These are phyloP conservation scores for Cyclospora cayetanensis DNA, from an alignment of 169 alveolate genomes.

Conservation along the genomic window DNA sequence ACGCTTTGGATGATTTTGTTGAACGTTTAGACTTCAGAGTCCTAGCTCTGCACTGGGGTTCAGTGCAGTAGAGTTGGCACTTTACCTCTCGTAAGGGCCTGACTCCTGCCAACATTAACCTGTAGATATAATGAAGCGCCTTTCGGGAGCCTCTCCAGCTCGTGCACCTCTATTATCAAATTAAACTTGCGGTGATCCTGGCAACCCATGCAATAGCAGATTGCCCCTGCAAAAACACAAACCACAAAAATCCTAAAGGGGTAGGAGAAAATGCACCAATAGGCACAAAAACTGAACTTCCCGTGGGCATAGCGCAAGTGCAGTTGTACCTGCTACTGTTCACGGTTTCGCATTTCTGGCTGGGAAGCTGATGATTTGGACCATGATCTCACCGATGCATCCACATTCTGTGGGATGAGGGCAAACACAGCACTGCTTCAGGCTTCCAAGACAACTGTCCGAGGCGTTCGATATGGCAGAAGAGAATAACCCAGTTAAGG, in stretches of 20 bases:
- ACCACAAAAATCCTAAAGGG: neutral
- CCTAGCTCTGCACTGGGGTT: too few species aligned
- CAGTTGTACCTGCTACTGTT: neutral
- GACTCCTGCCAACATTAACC: constrained; percentile 75
- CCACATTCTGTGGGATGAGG: constrained; percentile 60
- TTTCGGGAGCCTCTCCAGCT: constrained; percentile 59
- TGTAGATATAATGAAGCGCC: constrained; percentile 75
- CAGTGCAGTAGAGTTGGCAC: too few species aligned
- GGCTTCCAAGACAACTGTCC: neutral
- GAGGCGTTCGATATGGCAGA: neutral
- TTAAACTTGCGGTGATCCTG: constrained; percentile 80
- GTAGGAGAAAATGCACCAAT: too few species aligned
- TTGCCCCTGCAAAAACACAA: neutral
- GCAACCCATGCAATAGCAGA: constrained; percentile 37
- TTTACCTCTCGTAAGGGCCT: constrained; percentile 62
- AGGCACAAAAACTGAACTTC: too few species aligned
- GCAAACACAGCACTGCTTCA: neutral
- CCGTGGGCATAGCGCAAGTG: neutral
- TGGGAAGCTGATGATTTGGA: neutral
- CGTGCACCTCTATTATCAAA: constrained; percentile 76
- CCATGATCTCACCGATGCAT: constrained; percentile 18
- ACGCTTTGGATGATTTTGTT: too few species aligned
- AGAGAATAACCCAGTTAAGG: neutral
- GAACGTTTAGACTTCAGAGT: too few species aligned
- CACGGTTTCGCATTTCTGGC: neutral